Conservation (phyloP, 2,329 filamentous ascomycete genomes). For the Paecilomyces sp. region DNA sequence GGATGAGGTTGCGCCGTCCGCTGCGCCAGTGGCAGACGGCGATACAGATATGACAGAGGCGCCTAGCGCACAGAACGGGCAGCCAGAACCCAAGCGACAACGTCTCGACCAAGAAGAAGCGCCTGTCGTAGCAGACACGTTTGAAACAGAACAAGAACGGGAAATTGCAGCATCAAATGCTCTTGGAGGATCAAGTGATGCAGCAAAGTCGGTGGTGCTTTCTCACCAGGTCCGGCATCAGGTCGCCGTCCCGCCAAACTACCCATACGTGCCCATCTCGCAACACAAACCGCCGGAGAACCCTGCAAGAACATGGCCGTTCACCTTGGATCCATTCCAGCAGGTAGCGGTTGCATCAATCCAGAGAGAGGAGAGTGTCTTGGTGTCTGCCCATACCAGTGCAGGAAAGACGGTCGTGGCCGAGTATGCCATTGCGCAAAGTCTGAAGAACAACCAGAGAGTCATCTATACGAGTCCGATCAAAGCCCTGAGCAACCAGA, state of each 20-base stretch:
- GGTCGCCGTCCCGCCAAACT: slow-evolving; percentile 87
- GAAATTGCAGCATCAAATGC: slow-evolving; percentile 78
- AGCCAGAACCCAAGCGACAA: slow-evolving; percentile 40
- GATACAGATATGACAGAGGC: slow-evolving; percentile 11
- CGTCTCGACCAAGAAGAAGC: slow-evolving; percentile 56
- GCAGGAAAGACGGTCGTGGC: slow-evolving; percentile 98
- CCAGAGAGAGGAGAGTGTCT: slow-evolving; percentile 88
- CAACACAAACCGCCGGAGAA: slow-evolving; percentile 84
- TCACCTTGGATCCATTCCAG: slow-evolving; percentile 96
- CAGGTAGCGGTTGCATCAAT: slow-evolving; percentile 91
- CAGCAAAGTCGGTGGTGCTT: slow-evolving; percentile 61
- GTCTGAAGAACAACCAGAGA: slow-evolving; percentile 91
- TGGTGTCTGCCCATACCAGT: slow-evolving; percentile 95
- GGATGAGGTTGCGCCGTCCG: slow-evolving; percentile 15
- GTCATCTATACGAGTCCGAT: slow-evolving; percentile 99
- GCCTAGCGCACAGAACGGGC: slow-evolving; percentile 21
- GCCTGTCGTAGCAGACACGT: slow-evolving; percentile 84
- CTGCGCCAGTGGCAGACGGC: slow-evolving; percentile 12
- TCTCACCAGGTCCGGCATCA: slow-evolving; percentile 99
- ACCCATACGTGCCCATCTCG: slow-evolving; percentile 90
- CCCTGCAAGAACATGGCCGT: slow-evolving; percentile 77
- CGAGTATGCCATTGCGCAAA: slow-evolving; percentile 96
- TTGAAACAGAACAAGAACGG: slow-evolving; percentile 89
- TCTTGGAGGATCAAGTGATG: slow-evolving; percentile 55
- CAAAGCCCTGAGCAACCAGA: slow-evolving; percentile 97